Base-by-base conservation (phyloP, 2,329 filamentous ascomycete species). In the Arthrobotrys entomopaga region DNA sequence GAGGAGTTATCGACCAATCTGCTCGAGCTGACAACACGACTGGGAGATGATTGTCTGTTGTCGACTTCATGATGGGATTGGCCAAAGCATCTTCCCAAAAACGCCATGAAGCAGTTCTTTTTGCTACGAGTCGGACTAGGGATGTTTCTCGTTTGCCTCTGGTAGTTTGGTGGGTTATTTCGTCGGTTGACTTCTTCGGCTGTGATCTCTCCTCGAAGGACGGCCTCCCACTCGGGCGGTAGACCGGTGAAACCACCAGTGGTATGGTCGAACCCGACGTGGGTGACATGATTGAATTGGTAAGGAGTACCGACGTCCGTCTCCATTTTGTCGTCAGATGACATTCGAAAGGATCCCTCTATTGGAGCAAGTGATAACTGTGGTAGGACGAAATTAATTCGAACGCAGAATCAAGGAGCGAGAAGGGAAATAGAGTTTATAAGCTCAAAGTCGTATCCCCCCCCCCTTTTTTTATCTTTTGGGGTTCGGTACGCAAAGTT, bases 271-370 rank as follows among this genome's bases (percentile, higher is more conserved):
- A 98, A 98, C 75, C 94, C 94, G 77, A 98, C 94, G 81, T 98
- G 94, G 24, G 98, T 93, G 54, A 93, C 90, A 81, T 98, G 94
- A 24, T 91, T 92, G 84, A 98, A 98, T 84, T 97, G 97, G 77
- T 94, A 97, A 5, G 94, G 94, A 81, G 97, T 97, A 83, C 93
- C 97, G 71, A 98, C 95, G 78, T 94, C 95, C 60, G 43, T 49
- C 29, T 54, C 34, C 69, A 73, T 73, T 61, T 73, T 73, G 69
- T 73, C 61, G 60, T 73, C 69, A 57, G 53, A 16, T 73, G 69
- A 73, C 69, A 73, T 73, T 65, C 61, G 69, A 49, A 29, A 48
- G 38, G 20, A 11, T 54, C 19, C 10, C 40, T 22, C 38, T 38
- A 29, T 69, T 56, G 56, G 56, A 24, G 49, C 43, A 59, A 61